A percentile compares a stretch with the other conserved stretches of the same genome.
These are phyloP conservation scores for Zalaria obscura DNA, from an alignment of 2,329 filamentous ascomycete genomes.

Conservation along the genomic window DNA sequence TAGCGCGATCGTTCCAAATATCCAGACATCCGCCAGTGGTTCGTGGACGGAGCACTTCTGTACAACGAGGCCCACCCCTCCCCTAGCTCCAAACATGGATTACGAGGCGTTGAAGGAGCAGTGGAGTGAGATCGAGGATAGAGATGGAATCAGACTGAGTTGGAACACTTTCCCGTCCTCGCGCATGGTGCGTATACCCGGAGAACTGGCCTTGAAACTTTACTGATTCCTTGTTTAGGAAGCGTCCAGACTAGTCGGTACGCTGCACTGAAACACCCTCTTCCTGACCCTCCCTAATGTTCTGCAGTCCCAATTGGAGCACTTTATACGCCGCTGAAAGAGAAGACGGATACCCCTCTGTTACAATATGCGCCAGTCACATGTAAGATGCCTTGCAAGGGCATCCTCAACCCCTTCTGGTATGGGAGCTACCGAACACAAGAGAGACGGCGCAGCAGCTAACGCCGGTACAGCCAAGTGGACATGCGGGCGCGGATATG, in stretches of 20 bases:
- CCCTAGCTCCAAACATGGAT: constrained; percentile 49
- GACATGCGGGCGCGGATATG: constrained; percentile 72
- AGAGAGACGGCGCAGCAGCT: constrained; percentile 9
- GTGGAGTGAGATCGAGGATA: constrained; percentile 92
- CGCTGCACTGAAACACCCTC: constrained; percentile 3
- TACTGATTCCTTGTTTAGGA: constrained; percentile 42
- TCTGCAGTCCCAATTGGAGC: constrained; percentile 73
- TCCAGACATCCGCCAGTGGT: no score
- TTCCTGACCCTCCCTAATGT: constrained; percentile 6
- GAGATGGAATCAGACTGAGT: constrained; percentile 87
- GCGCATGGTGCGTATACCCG: constrained; percentile 47
- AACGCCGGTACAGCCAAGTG: constrained; percentile 47
- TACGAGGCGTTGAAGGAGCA: constrained; percentile 89
- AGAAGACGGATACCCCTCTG: constrained; percentile 77
- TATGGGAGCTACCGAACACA: constrained; percentile 28
- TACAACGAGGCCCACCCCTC: constrained; percentile 2
- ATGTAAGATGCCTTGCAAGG: constrained; percentile 91
- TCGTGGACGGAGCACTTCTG: no score
- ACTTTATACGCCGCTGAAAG: constrained; percentile 89
- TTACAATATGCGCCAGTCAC: constrained; percentile 93
- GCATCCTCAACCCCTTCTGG: constrained; percentile 95
- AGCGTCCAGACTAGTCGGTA: constrained; percentile 69
- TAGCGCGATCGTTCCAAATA: no score
- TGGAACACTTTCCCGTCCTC: constrained; percentile 99
- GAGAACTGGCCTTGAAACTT: background rate